These are phyloP conservation scores for Gnetum montanum DNA, from an alignment of 75 land plant genomes.

Conservation along the genomic window DNA sequence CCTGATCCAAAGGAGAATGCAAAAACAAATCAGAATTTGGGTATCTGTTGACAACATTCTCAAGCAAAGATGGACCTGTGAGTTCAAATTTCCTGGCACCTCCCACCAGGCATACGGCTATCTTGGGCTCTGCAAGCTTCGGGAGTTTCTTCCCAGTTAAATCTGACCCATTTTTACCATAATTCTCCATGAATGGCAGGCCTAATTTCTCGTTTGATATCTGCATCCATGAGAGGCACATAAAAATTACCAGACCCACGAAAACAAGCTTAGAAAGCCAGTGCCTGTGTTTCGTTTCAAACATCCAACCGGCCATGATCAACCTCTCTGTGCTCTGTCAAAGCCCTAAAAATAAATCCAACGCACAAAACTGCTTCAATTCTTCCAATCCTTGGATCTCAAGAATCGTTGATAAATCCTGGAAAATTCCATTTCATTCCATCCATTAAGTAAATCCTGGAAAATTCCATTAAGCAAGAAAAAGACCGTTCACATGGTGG, in stretches of 20 bases:
- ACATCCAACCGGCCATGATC: slow-evolving; percentile 2
- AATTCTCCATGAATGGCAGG: not conserved
- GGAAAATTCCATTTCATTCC: too few species aligned
- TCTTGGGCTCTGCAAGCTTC: slow-evolving; percentile 17
- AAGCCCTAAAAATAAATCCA: too few species aligned
- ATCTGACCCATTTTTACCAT: not conserved
- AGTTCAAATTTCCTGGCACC: slow-evolving; percentile 88
- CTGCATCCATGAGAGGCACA: not conserved
- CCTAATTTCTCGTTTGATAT: not conserved
- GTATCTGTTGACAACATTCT: slow-evolving; percentile 38
- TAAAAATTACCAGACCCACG: not conserved
- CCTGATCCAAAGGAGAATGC: slow-evolving; percentile 62
- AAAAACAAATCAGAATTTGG: slow-evolving; percentile 66
- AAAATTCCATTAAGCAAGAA: too few species aligned
- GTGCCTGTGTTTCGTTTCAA: not conserved
- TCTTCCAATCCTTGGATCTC: too few species aligned
- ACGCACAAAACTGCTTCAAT: too few species aligned
- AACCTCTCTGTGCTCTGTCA: too few species aligned
- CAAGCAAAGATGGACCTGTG: slow-evolving; percentile 66
- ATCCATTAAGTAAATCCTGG: too few species aligned
- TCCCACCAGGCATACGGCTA: slow-evolving; percentile 91
- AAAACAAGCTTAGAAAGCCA: not conserved
- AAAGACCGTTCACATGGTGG: too few species aligned
- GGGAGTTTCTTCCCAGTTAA: not conserved
- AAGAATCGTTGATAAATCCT: too few species aligned